Evolutionary conservation across 2,329 filamentous ascomycete species (phyloP), one percentile per base, ranked within the genome.

Genomic region (Epicoccum sorghinum): DNA sequence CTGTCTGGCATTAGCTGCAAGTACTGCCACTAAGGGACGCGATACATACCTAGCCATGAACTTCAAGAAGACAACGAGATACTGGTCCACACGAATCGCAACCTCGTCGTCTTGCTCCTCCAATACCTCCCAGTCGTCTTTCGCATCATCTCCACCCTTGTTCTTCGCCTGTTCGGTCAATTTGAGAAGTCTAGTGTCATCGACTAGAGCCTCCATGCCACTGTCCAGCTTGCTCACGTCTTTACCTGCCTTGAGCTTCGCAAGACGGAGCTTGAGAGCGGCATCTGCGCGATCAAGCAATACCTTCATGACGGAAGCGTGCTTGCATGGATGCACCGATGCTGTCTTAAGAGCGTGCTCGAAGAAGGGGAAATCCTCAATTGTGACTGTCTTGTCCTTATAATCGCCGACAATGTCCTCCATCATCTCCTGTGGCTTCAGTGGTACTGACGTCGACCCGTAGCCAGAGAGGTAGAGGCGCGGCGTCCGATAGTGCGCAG

Each of bases 291-390:
- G 91, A 76, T 98, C 95, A 35, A 99, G 88, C 4, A 99, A 85
- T 22, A 91, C 91, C 79, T 98, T 99, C 95, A 99, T 99, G 65
- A 99, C 95, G 25, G 89, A 89, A 8, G 95, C 95, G 73, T 99
- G 95, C 74, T 95, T 96, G 84, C 95, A 99, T 3, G 95, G 95
- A 71, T 99, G 95, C 12, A 99, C 90, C 29, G 89, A 95, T 30
- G 93, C 95, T 85, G 97, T 99, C 81, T 97, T 96, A 72, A 97
- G 86, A 66, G 87, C 88, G 70, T 90, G 89, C 61, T 91, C 89
- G 73, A 96, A 95, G 80, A 96, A 97, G 41, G 91, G 92, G 72
- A 99, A 99, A 76, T 97, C 92, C 74, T 99, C 95, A 55, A 98
- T 86, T 1, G 95, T 99, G 57, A 99, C 95, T 0, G 95, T 99